Base-by-base conservation (phyloP, 495 filamentous ascomycete genomes). In the Penicillium pancosmium region DNA sequence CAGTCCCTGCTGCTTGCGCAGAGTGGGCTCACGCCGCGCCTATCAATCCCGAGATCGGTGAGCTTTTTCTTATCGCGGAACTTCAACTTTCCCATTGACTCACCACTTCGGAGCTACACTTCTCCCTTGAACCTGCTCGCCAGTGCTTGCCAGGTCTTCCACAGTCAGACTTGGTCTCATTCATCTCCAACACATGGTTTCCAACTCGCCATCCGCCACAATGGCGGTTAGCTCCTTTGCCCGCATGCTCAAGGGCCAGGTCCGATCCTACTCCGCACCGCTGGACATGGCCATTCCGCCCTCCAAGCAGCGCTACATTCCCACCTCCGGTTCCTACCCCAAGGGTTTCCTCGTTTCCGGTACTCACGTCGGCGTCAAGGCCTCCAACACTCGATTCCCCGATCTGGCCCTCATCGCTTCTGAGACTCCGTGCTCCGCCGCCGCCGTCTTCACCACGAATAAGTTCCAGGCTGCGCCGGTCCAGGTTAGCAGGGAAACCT, bases 391-490 rank as follows among this genome's bases (percentile, higher is more conserved):
- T 31, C 88, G 84, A 44, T 90, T 90, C 67, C 91, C 92, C 13
- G 94, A 99, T 68, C 82, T 99, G 41, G 91, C 93, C 18, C 81
- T 99, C 52, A 82, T 99, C 58, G 84, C 87, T 19, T 98, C 95
- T 9, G 89, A 96, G 58, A 82, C 81, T 47, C 95, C 92, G 33
- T 97, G 92, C 73, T 84, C 91, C n/a, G 94, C 89, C 5, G 92
- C 93, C 2, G 93, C 92, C 4, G 94, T 98, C 11, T 95, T 97
- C 79, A 99, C 94, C 46, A 92, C 92, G 74, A 99, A 98, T 79
- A 94, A 93, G 73, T 99, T 98, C 77, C 93, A 96, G 70, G 94
- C 94, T 19, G 94, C 94, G 25, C 94, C 94, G 15, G 92, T 98
- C 41, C 90, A 91, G 46, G 88, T 95, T 52, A 91, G 88, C 68